Evolutionary conservation across 192 early-diverging fungal species (phyloP).

Genomic region (Geosiphon pyriformis): DNA sequence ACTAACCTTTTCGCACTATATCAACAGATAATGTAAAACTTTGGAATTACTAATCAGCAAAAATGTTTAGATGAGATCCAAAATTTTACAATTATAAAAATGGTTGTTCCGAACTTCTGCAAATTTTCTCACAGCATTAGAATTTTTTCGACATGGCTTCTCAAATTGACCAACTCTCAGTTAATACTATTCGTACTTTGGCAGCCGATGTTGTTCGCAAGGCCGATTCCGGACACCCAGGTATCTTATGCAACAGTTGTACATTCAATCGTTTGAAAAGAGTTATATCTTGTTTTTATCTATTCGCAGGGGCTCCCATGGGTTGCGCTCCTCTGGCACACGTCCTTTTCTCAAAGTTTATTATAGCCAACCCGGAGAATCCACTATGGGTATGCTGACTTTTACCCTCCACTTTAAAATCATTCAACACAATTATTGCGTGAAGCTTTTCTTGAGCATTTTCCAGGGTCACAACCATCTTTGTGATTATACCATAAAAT

Average conservation of each 20-base stretch:
- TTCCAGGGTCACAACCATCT: no score
- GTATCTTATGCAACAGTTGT: constrained; percentile 23
- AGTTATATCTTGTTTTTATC: not conserved
- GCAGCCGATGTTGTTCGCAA: constrained; percentile 84
- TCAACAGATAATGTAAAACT: no score
- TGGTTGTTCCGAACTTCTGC: no score
- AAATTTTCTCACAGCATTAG: no score
- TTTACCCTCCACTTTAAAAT: no score
- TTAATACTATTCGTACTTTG: constrained; percentile 89
- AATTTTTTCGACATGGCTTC: constrained; percentile 29
- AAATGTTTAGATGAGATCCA: no score
- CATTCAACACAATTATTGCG: no score
- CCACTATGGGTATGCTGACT: constrained; percentile 70
- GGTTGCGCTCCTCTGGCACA: constrained; percentile 95
- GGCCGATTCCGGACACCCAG: constrained; percentile 93
- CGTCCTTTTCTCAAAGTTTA: constrained; percentile 77
- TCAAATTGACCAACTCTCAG: constrained; percentile 49
- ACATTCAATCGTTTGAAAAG: not conserved
- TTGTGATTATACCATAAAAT: no score
- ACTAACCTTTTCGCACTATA: no score
- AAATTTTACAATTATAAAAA: no score
- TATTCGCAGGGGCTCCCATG: constrained; percentile 81
- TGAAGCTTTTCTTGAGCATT: no score
- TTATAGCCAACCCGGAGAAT: constrained; percentile 82
- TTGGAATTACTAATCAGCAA: no score